Evolutionary conservation across 768 basidiomycete species (phyloP).

Genomic region (Arthromyces matolae): DNA sequence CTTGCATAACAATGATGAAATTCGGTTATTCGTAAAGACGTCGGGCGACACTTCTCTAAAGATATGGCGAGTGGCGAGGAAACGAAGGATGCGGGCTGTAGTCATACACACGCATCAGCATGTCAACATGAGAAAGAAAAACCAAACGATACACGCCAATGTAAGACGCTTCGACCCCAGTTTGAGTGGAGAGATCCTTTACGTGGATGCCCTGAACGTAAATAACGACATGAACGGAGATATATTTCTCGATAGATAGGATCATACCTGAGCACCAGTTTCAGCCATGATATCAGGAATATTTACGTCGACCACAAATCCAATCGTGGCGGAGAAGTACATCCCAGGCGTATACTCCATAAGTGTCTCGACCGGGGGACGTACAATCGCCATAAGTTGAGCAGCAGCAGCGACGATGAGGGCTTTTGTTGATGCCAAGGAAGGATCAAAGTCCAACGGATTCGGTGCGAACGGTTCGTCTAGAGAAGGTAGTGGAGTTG

Average conservation of each 20-base stretch:
- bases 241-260: not conserved
- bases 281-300: constrained; percentile 33
- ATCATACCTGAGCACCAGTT: constrained; percentile 21
- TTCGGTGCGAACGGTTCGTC: constrained; percentile 22
- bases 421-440: constrained; percentile 11
- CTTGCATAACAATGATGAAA: no score
- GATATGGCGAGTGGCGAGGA: constrained; percentile 10
- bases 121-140: not conserved
- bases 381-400: constrained; percentile 23
- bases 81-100: constrained; percentile 15
- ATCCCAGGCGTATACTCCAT: constrained; percentile 10
- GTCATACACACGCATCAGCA: no score
- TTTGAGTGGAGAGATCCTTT: constrained; percentile 29
- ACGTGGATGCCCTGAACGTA: constrained; percentile 27
- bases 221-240: constrained; percentile 5
- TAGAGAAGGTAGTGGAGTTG: constrained; percentile 21
- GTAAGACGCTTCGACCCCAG: constrained; percentile 25
- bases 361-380: constrained; percentile 16
- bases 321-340: constrained; percentile 17
- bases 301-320: constrained; percentile 25
- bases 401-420: constrained; percentile 23
- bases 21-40: constrained; percentile 31
- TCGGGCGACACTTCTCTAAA: constrained; percentile 25
- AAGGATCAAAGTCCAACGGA: constrained; percentile 15
- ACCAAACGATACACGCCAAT: not conserved